Evolutionary conservation across 2,329 filamentous ascomycete species (phyloP).

Genomic region (Escovopsis weberi): DNA sequence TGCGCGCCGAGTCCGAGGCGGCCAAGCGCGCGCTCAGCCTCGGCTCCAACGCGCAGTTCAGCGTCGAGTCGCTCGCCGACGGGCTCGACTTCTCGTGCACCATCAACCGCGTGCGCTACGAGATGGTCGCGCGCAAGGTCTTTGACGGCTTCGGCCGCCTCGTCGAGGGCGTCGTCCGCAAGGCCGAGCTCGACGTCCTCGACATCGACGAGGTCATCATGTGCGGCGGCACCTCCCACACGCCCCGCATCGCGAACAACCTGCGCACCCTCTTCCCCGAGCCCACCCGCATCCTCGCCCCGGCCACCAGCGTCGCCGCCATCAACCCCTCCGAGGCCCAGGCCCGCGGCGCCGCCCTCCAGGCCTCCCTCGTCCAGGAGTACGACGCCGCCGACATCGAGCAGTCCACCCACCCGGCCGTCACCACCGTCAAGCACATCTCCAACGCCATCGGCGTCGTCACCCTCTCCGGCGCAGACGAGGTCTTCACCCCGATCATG

Average conservation of each 20-base stretch:
- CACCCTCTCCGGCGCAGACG: constrained; percentile 42
- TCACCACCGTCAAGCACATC: constrained; percentile 87
- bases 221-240: constrained; percentile 83
- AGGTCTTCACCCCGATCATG: constrained; percentile 69
- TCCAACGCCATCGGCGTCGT: constrained; percentile 79
- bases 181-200: constrained; percentile 80
- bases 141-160: constrained; percentile 80
- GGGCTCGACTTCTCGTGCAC: constrained; percentile 85
- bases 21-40: constrained; percentile 87
- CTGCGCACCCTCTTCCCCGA: constrained; percentile 68
- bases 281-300: constrained; percentile 64
- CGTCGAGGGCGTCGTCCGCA: constrained; percentile 73
- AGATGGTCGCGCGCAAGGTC: constrained; percentile 73
- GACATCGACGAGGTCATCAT: constrained; percentile 93
- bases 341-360: constrained; percentile 82
- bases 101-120: constrained; percentile 86
- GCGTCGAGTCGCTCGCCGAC: constrained; percentile 77
- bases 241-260: constrained; percentile 78
- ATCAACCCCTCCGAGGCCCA: constrained; percentile 90
- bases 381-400: constrained; percentile 90
- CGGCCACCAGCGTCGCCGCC: constrained; percentile 59
- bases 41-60: constrained; percentile 78
- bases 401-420: constrained; percentile 87
- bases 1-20: constrained; percentile 79
- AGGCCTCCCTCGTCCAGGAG: constrained; percentile 86